Conservation (phyloP, 2,329 filamentous ascomycete genomes). For the Sporothrix euskadiensis region DNA sequence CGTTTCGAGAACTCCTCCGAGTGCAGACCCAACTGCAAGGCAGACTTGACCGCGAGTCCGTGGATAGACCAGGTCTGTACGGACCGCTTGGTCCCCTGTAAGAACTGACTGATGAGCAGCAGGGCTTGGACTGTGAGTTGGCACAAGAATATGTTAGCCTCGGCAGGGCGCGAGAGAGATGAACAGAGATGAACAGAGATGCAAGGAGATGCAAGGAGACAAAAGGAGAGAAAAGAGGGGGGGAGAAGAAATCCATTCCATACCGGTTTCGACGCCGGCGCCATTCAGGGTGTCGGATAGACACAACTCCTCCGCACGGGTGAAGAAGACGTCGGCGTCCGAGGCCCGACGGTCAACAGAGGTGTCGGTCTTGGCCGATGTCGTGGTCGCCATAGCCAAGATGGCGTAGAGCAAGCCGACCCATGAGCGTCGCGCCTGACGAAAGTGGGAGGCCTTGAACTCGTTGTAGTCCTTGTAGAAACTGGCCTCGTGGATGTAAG, state of each 20-base stretch:
- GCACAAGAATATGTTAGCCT: background rate
- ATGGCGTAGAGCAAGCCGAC: constrained; percentile 53
- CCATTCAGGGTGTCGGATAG: constrained; percentile 41
- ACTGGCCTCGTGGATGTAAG: constrained; percentile 32
- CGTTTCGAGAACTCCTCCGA: constrained; percentile 39
- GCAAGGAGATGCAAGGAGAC: no score
- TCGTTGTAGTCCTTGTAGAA: constrained; percentile 31
- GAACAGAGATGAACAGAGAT: constrained; percentile 49
- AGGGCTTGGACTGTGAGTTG: background rate
- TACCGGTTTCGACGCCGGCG: constrained; percentile 36
- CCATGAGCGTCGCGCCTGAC: constrained; percentile 48
- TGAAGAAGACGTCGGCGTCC: constrained; percentile 49
- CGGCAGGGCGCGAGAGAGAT: constrained; percentile 32
- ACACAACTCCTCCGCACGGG: constrained; percentile 47
- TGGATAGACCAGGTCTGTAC: constrained; percentile 56
- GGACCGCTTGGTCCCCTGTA: constrained; percentile 56
- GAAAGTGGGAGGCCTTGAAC: constrained; percentile 34
- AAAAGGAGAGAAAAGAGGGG: no score
- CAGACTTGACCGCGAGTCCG: constrained; percentile 53
- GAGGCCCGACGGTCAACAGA: constrained; percentile 35
- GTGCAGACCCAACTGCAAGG: constrained; percentile 54
- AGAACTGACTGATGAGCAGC: constrained; percentile 50
- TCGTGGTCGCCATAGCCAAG: constrained; percentile 47
- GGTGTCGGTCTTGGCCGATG: constrained; percentile 28
- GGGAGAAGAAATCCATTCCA: no score